Evolutionary conservation across 768 basidiomycete species (phyloP), one percentile per base, ranked within the genome.

Genomic region (Galerina marginata): DNA sequence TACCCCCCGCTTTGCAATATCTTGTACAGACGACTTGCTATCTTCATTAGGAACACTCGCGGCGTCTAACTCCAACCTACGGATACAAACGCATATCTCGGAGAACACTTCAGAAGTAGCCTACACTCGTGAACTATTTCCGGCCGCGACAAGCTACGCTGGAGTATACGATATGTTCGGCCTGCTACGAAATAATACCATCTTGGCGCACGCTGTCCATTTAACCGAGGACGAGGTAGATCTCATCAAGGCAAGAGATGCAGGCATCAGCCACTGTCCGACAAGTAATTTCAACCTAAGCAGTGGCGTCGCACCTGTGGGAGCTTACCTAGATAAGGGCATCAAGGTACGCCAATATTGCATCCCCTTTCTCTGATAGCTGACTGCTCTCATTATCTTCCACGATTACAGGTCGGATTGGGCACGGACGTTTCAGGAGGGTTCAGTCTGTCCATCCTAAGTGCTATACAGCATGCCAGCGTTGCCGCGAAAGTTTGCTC

Each of bases 1-100:
- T 44, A 98, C 96, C 0, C 96, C 96, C 12, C 91, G 96, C n/a
- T 99, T 98, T 72, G 96, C 96, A 23, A 90, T 98, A 59, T 88
- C 92, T 10, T 96, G 95, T 74, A 87, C 95, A 0, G 72, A 80
- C 11, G 76, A 83, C n/a, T 85, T 96, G 33, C 81, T 98, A 51
- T 48, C 69, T 0, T 74, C 76, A 4, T 80, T 99, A 5, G 87
- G 91, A 9, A 65, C 76, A 4, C 74, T 96, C 42, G 90, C 90
- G 0, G 69, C 75, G 20, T 70, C 79, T 3, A 84, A 92, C 66
- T 82, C 86, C 3, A 63, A 74, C 1, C 80, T 99, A 37, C 83
- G 83, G 54, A 91, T 97, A 53, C 96, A 99, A 75, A 98, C 96
- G 2, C 96, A 98, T 72, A 87, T 98, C 45, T 86, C 90, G 12